Evolutionary conservation across 768 basidiomycete species (phyloP).

Genomic region (Suillus hirtellus): DNA sequence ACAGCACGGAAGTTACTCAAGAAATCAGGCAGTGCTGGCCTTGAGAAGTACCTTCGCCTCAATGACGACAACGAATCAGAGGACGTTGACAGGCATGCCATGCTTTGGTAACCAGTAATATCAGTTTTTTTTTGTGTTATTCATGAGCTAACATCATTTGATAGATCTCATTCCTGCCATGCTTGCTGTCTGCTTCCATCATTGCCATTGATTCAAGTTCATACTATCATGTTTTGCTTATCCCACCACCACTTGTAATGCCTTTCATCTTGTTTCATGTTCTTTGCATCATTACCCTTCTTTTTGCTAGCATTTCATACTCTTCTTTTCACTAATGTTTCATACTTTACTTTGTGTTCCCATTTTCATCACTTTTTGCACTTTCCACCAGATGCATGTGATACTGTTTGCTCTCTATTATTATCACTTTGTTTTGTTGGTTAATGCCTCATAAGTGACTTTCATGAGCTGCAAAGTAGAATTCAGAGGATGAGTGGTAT

Average conservation of each 20-base stretch:
- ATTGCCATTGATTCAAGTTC: background rate
- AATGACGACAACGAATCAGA: background rate
- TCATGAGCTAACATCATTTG: background rate
- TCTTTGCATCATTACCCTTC: background rate
- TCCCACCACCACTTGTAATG: background rate
- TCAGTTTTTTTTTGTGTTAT: background rate
- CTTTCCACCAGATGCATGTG: too few species aligned
- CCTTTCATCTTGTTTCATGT: background rate
- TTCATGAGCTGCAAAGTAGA: too few species aligned
- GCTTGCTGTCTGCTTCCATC: background rate
- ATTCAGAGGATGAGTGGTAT: too few species aligned
- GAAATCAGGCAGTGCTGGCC: background rate
- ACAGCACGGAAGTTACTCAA: background rate
- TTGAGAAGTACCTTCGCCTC: background rate
- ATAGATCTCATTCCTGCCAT: background rate
- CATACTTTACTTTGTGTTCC: too few species aligned
- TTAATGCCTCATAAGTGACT: too few species aligned
- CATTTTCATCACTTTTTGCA: too few species aligned
- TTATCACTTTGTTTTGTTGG: too few species aligned
- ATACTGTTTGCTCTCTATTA: too few species aligned
- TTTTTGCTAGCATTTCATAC: too few species aligned
- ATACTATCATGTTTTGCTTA: background rate
- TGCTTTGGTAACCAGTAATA: background rate
- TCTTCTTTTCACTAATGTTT: background rate
- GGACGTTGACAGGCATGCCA: background rate